Percentiles rank a stretch among this genome's conserved stretches.
These are phyloP conservation scores for Diatrype stigma DNA, from an alignment of 2,329 filamentous ascomycete species.

Conservation along the genomic window DNA sequence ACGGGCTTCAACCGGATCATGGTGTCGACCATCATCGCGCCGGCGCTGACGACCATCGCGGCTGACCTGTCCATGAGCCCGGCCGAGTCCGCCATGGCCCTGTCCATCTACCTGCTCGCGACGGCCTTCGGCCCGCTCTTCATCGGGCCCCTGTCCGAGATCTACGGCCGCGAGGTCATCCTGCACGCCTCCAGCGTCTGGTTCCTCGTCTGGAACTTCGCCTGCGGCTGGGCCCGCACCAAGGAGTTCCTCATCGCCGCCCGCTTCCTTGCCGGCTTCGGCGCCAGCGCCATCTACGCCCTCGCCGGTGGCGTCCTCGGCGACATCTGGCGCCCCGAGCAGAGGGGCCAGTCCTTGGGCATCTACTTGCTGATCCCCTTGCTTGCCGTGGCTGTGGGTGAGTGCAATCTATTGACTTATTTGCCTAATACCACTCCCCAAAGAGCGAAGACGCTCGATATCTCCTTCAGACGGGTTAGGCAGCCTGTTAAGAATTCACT, in stretches of 20 bases:
- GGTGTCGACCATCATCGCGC: slow-evolving; percentile 49
- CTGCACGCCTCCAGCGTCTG: slow-evolving; percentile 41
- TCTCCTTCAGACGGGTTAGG: no score
- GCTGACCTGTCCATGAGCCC: slow-evolving; percentile 47
- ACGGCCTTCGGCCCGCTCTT: slow-evolving; percentile 40
- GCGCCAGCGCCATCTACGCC: slow-evolving; percentile 41
- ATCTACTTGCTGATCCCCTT: slow-evolving; percentile 36
- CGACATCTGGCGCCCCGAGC: slow-evolving; percentile 42
- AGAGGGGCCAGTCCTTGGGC: slow-evolving; percentile 38
- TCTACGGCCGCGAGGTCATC: slow-evolving; percentile 41
- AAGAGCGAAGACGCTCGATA: no score
- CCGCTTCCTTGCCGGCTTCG: slow-evolving; percentile 44
- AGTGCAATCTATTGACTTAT: slow-evolving; percentile 1
- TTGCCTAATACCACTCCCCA: neutral
- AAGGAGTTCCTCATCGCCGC: slow-evolving; percentile 38
- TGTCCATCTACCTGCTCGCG: slow-evolving; percentile 38
- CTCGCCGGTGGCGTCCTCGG: slow-evolving; percentile 43
- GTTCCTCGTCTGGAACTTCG: slow-evolving; percentile 47
- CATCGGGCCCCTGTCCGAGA: slow-evolving; percentile 42
- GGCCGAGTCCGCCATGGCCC: slow-evolving; percentile 41
- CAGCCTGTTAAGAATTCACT: no score
- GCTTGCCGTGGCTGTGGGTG: slow-evolving; percentile 34
- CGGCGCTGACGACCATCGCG: slow-evolving; percentile 44
- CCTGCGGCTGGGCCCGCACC: slow-evolving; percentile 37
- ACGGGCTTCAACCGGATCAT: slow-evolving; percentile 49